Conservation (phyloP, 306 rosid species). For the Geum urbanum region DNA sequence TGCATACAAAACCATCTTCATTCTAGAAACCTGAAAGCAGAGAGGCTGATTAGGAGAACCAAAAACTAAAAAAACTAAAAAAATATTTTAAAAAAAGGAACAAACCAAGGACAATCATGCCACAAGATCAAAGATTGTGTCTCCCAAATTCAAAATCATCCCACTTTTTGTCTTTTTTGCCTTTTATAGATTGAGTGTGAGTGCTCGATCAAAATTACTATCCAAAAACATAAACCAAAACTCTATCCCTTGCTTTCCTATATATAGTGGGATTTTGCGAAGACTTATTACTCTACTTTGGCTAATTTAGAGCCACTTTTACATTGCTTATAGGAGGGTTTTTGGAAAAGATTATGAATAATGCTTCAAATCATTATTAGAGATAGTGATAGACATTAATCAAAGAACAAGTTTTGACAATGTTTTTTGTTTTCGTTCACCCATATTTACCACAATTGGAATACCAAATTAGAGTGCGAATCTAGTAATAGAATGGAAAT, state of each 20-base stretch:
- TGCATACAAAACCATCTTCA: conserved; percentile 36
- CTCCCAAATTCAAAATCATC: conserved; percentile 61
- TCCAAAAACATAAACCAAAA: conserved; percentile 25
- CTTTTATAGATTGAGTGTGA: conserved; percentile 39
- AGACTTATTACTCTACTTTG: conserved; percentile 23
- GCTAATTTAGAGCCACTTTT: conserved; percentile 3
- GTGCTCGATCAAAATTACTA: conserved; percentile 44
- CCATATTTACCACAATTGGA: neutral
- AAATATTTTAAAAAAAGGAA: conserved; percentile 25
- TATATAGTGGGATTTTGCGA: conserved; percentile 13
- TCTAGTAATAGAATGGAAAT: neutral
- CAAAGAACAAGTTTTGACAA: conserved; percentile 19
- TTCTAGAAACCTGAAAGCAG: conserved; percentile 42
- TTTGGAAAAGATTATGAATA: neutral
- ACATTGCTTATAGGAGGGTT: conserved; percentile 16
- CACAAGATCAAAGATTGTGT: conserved; percentile 67
- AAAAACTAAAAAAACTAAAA: neutral
- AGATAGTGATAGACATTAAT: conserved; percentile 15
- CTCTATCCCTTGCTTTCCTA: conserved; percentile 16
- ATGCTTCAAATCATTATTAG: neutral
- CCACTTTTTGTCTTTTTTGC: conserved; percentile 37
- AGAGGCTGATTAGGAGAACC: conserved; percentile 5
- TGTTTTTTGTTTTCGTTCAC: neutral
- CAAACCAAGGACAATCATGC: conserved; percentile 54
- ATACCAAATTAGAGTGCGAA: conserved; percentile 2